phyloP scores from a whole-genome alignment of 1,284 basidiomycete species.

The Agaricales sp. region DNA sequence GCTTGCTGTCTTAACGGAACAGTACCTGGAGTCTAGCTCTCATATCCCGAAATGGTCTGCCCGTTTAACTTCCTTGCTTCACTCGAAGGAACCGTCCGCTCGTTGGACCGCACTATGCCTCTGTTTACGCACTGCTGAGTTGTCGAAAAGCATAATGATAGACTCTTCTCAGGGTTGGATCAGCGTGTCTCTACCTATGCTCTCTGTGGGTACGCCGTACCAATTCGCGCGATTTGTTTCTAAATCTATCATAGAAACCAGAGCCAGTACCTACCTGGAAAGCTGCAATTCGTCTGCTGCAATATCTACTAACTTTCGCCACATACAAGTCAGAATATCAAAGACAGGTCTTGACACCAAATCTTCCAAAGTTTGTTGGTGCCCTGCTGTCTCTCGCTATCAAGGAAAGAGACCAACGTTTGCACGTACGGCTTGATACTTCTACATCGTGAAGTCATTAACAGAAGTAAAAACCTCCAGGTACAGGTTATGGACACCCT shows the following conservation, averaged over 20 bases:
- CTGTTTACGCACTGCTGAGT: constrained; percentile 49
- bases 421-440: constrained; percentile 34
- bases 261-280: constrained; percentile 50
- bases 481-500: constrained; percentile 37
- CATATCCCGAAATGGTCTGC: constrained; percentile 65
- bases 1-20: constrained; percentile 37
- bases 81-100: constrained; percentile 59
- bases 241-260: constrained; percentile 38
- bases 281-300: constrained; percentile 49
- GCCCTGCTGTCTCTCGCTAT: constrained; percentile 39
- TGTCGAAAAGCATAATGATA: constrained; percentile 49
- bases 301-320: constrained; percentile 46
- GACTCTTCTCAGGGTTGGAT: constrained; percentile 67
- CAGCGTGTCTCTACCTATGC: constrained; percentile 45
- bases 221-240: constrained; percentile 14
- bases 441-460: neutral
- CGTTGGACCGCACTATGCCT: constrained; percentile 71
- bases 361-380: constrained; percentile 56
- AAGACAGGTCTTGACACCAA: constrained; percentile 60
- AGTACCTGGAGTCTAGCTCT: constrained; percentile 45
- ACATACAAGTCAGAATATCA: constrained; percentile 62
- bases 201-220: constrained; percentile 45
- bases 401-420: constrained; percentile 37
- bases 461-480: constrained; percentile 34
- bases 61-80: constrained; percentile 59